phyloP scores from a whole-genome alignment of 2,329 filamentous ascomycete genomes.

The Fusarium dimerum region DNA sequence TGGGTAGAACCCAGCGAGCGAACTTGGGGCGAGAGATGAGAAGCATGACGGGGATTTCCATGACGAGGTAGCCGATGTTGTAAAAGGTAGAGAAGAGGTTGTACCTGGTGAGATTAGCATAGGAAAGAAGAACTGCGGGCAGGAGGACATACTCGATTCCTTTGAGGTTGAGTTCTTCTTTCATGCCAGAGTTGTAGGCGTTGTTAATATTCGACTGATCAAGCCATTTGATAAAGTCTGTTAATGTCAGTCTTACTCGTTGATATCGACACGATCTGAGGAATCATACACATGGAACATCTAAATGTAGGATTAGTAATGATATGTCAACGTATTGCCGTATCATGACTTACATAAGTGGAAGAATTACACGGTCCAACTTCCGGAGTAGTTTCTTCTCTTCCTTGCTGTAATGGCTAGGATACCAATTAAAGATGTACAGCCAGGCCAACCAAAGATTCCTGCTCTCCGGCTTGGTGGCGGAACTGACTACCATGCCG shows the following conservation, averaged over 20 bases:
- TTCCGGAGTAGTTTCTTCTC: constrained; percentile 30
- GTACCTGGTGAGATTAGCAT: constrained; percentile 11
- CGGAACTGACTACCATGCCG: constrained; percentile 28
- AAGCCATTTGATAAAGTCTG: constrained; percentile 35
- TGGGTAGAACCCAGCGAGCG: constrained; percentile 11
- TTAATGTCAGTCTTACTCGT: neutral
- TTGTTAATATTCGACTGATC: constrained; percentile 35
- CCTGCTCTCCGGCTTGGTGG: constrained; percentile 15
- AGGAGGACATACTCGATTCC: constrained; percentile 31
- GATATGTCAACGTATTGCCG: neutral
- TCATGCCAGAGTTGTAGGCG: constrained; percentile 43
- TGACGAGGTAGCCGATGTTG: constrained; percentile 30
- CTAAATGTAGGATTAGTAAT: constrained; percentile 1
- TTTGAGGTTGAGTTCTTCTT: constrained; percentile 35
- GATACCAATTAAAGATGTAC: constrained; percentile 32
- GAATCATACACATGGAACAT: constrained; percentile 14
- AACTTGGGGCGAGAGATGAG: constrained; percentile 25
- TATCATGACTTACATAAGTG: constrained; percentile 28
- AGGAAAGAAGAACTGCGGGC: neutral
- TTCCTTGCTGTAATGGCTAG: constrained; percentile 32
- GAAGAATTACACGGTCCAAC: constrained; percentile 32
- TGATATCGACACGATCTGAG: neutral
- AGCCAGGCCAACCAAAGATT: constrained; percentile 24
- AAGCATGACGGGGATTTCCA: constrained; percentile 27
- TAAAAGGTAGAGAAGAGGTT: constrained; percentile 29